Percentiles rank a stretch among this genome's conserved stretches.
These are phyloP conservation scores for Nymphaea thermarum DNA, from an alignment of 164 flowering plant species.

Conservation along the genomic window DNA sequence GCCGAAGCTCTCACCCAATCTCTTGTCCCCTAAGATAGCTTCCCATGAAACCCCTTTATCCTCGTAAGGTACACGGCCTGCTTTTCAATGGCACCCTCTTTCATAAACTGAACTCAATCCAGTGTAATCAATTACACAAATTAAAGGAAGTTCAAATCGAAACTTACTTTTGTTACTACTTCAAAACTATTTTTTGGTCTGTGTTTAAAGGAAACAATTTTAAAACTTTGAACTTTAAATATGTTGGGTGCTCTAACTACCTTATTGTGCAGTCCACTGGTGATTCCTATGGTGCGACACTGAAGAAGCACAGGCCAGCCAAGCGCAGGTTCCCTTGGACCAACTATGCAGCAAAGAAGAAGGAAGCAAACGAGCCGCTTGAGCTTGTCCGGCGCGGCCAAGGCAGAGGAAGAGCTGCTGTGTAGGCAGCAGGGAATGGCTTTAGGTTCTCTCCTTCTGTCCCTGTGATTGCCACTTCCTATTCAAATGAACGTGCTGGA, in stretches of 20 bases:
- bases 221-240: background rate
- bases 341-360: slow-evolving; percentile 13
- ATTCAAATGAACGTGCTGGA: no score
- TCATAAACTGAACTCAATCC: no score
- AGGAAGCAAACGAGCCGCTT: background rate
- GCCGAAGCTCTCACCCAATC: no score
- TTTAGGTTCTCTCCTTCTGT: no score
- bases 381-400: background rate
- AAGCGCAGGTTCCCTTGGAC: slow-evolving; percentile 59
- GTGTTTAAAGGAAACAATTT: no score
- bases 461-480: no score
- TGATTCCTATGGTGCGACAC: slow-evolving; percentile 41
- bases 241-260: background rate
- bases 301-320: slow-evolving; percentile 47
- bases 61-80: no score
- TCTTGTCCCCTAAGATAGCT: no score
- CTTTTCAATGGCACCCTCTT: no score
- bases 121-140: no score
- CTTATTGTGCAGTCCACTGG: slow-evolving; percentile 23
- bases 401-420: background rate
- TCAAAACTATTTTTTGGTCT: background rate
- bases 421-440: no score
- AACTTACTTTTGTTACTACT: background rate
- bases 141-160: background rate
- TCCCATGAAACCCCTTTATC: no score